Conservation (phyloP, 2,329 filamentous ascomycete species). For the Gaeumannomyces tritici region DNA sequence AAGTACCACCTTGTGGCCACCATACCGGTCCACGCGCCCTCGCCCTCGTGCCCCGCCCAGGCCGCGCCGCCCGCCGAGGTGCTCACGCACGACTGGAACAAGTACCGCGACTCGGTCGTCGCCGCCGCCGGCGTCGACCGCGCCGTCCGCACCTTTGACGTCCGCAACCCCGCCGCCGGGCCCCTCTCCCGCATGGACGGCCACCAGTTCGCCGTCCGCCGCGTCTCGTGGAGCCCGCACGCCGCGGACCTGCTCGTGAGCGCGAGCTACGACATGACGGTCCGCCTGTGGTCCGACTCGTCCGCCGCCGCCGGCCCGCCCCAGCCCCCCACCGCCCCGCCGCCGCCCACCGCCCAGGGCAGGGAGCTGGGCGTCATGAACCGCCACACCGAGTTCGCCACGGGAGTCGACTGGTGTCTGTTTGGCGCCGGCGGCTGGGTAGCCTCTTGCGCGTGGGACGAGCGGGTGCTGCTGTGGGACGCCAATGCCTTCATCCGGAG, state of each 20-base stretch:
- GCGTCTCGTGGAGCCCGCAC: slow-evolving; percentile 87
- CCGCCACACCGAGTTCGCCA: slow-evolving; percentile 88
- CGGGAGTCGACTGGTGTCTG: slow-evolving; percentile 94
- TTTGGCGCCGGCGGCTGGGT: slow-evolving; percentile 96
- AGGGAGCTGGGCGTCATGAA: slow-evolving; percentile 79
- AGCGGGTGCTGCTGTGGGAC: slow-evolving; percentile 87
- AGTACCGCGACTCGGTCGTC: slow-evolving; percentile 77
- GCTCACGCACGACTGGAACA: slow-evolving; percentile 98
- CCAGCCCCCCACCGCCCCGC: slow-evolving; percentile 14
- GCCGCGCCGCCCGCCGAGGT: slow-evolving; percentile 63
- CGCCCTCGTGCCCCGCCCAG: slow-evolving; percentile 26
- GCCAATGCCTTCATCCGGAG: slow-evolving; percentile 43
- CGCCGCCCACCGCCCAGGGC: slow-evolving; percentile 9
- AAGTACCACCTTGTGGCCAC: slow-evolving; percentile 78
- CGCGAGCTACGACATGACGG: slow-evolving; percentile 97
- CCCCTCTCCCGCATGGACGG: slow-evolving; percentile 68
- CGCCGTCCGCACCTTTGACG: slow-evolving; percentile 80
- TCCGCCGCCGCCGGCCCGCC: slow-evolving; percentile 24
- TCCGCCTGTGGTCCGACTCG: slow-evolving; percentile 82
- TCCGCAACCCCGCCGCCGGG: slow-evolving; percentile 64
- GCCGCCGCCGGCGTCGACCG: slow-evolving; percentile 87
- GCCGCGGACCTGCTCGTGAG: slow-evolving; percentile 78
- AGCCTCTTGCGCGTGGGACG: slow-evolving; percentile 90
- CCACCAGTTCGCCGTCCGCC: slow-evolving; percentile 83
- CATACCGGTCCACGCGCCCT: slow-evolving; percentile 71